Base-by-base conservation (phyloP, 352 stramenopile species). In the Pythium inflatum region DNA sequence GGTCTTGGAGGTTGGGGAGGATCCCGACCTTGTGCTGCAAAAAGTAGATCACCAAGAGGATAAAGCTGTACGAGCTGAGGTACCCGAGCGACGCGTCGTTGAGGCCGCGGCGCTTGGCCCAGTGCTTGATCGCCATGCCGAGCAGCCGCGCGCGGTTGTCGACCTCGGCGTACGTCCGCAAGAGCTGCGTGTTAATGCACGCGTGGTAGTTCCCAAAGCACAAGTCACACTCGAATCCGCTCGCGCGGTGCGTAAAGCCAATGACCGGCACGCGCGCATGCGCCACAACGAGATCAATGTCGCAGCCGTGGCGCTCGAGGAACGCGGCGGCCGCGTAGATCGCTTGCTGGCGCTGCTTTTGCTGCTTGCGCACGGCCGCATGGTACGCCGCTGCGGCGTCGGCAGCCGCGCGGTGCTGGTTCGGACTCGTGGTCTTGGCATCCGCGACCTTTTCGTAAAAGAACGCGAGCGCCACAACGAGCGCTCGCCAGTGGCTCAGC, bases 31-130 rank as follows among this genome's bases (percentile, higher is more conserved):
- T 62, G 20, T 54, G 40, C 66, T 98, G 96, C 27, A 99, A 81
- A 78, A 98, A 99, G 79, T 99, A 98, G 33, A 99, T 88, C 14
- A 98, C 83, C 68, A 99, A 89, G 28, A 99, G 68, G 60, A 99
- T 94, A 81, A 98, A 99, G 5, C 96, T 98, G 79, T 99, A 99
- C 25, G 93, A 99, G 73, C 90, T 98, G 43, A 99, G 80, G 25
- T 94, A 99, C 27, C 98, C 97, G 48, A 91, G 79, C 4, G 91
- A 93, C 28, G 98, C 97, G 68, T 99, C 97, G 80, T 98, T 99
- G 53, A 99, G 95, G 33, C 88, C 80, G 20, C 98, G 85, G n/a
- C 79, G 80, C 80, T 99, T 99, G 11, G 97, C 97, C 97, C 97
- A 99, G 43, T 97, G 83, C 80, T 99, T 99, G 55, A 99, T 70